A percentile compares a stretch with the other conserved stretches of the same genome.
Conservation (phyloP, 495 filamentous ascomycete genomes). For the Durotheca rogersii region DNA sequence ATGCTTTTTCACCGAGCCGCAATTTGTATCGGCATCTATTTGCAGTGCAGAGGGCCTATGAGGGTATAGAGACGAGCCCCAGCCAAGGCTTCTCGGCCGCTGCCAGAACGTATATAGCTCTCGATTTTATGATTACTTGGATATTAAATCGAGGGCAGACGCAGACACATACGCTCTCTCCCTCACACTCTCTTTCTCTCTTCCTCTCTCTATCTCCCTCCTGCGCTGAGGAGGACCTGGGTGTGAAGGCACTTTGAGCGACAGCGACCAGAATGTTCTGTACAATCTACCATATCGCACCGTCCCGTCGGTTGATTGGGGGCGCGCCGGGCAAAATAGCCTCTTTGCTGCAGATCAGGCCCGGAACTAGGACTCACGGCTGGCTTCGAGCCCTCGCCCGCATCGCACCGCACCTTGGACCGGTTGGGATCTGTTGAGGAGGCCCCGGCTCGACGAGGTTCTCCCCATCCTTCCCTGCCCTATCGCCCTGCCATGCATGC, state of each 20-base stretch:
- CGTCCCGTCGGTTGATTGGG: constrained; percentile 16
- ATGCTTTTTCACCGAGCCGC: too few relatives aligned
- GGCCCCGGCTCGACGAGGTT: constrained; percentile 13
- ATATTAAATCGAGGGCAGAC: too few relatives aligned
- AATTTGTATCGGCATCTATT: constrained; percentile 17
- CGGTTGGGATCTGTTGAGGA: constrained; percentile 22
- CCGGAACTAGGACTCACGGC: too few relatives aligned
- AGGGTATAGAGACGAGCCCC: too few relatives aligned
- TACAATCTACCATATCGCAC: too few relatives aligned
- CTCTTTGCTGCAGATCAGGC: constrained; percentile 26
- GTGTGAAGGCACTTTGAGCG: constrained; percentile 6
- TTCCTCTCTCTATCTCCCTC: too few relatives aligned
- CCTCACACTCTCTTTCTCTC: too few relatives aligned
- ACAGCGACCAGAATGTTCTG: constrained; percentile 22
- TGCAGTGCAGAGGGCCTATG: constrained; percentile 17
- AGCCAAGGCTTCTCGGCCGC: constrained; percentile 7
- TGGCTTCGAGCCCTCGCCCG: too few relatives aligned
- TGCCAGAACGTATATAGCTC: constrained; percentile 2
- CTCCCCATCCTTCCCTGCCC: too few relatives aligned
- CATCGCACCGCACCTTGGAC: too few relatives aligned
- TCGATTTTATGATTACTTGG: constrained; percentile 2
- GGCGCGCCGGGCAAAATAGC: constrained; percentile 17
- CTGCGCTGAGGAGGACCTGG: constrained; percentile 3
- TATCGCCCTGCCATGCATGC: constrained; percentile 5
- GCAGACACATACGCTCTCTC: too few relatives aligned